phyloP scores from a whole-genome alignment of 2,329 filamentous ascomycete species.

The Cladophialophora yegresii region DNA sequence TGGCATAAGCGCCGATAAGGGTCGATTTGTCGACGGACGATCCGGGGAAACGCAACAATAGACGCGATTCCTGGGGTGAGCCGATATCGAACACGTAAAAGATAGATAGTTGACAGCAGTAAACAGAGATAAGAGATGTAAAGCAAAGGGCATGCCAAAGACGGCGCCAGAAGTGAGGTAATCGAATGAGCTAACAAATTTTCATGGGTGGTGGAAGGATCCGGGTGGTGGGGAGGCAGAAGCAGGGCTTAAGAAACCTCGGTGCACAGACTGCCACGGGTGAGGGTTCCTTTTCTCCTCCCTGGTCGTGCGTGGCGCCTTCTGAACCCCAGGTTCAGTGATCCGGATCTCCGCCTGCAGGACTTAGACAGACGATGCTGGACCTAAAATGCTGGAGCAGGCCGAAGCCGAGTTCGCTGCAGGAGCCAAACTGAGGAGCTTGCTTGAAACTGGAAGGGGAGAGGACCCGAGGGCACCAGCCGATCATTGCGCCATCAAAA shows the following conservation, averaged over 20 bases:
- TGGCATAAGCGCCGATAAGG: slow-evolving; percentile 36
- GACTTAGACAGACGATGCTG: background rate
- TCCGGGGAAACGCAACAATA: slow-evolving; percentile 26
- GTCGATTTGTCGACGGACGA: slow-evolving; percentile 11
- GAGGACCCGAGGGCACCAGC: slow-evolving; percentile 18
- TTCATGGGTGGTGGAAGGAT: slow-evolving; percentile 22
- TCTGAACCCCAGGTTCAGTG: slow-evolving; percentile 9
- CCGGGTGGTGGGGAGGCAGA: slow-evolving; percentile 24
- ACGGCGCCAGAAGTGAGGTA: slow-evolving; percentile 34
- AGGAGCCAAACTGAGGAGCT: slow-evolving; percentile 1
- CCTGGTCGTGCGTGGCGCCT: slow-evolving; percentile 1
- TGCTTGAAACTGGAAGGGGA: slow-evolving; percentile 15
- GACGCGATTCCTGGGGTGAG: slow-evolving; percentile 19
- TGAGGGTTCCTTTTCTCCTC: background rate
- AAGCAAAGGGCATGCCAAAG: slow-evolving; percentile 33
- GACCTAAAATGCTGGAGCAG: background rate
- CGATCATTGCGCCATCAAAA: slow-evolving; percentile 23
- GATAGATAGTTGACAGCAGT: slow-evolving; percentile 36
- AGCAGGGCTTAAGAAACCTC: slow-evolving; percentile 16
- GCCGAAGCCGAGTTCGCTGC: slow-evolving; percentile 11
- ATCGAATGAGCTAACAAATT: slow-evolving; percentile 38
- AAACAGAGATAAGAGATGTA: slow-evolving; percentile 38
- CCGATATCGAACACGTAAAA: slow-evolving; percentile 34
- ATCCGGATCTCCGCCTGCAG: slow-evolving; percentile 3
- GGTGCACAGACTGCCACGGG: background rate